Conservation (phyloP, 371 early-diverging fungal genomes). For the Haplosporangium sp. region DNA sequence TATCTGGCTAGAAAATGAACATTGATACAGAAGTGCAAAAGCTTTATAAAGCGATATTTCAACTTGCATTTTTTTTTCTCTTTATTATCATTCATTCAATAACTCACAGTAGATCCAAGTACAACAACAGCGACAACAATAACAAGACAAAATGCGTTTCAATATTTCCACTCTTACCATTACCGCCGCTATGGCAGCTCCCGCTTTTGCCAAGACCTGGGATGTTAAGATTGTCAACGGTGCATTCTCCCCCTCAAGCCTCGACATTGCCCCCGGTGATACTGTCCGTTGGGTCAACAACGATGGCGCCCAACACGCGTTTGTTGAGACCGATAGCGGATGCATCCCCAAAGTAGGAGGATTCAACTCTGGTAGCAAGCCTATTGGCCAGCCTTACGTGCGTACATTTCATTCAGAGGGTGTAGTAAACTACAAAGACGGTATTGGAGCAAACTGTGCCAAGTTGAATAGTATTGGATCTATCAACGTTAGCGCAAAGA, state of each 20-base stretch:
- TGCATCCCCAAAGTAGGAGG: conserved; percentile 32
- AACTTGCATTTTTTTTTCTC: not conserved
- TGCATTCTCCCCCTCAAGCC: conserved; percentile 18
- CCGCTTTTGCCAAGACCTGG: conserved; percentile 34
- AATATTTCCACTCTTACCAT: conserved; percentile 11
- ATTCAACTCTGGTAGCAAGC: conserved; percentile 44
- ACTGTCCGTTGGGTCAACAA: conserved; percentile 43
- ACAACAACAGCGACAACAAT: too few relatives aligned
- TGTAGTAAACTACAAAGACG: conserved; percentile 49
- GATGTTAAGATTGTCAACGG: conserved; percentile 36
- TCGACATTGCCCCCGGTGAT: conserved; percentile 35
- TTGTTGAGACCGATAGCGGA: conserved; percentile 34
- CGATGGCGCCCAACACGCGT: conserved; percentile 35
- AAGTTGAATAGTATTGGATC: conserved; percentile 23
- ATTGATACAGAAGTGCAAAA: not conserved
- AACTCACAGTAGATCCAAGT: not conserved
- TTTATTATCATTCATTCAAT: not conserved
- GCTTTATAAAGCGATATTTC: not conserved
- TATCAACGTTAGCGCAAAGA: conserved; percentile 29
- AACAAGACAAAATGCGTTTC: conserved; percentile 26
- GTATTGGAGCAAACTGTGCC: conserved; percentile 33
- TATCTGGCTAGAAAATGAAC: not conserved
- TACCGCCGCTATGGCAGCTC: conserved; percentile 18
- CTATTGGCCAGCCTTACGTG: conserved; percentile 22
- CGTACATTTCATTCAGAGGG: conserved; percentile 16